Conservation (phyloP, 116 monocot species). For the Posidonia oceanica region DNA sequence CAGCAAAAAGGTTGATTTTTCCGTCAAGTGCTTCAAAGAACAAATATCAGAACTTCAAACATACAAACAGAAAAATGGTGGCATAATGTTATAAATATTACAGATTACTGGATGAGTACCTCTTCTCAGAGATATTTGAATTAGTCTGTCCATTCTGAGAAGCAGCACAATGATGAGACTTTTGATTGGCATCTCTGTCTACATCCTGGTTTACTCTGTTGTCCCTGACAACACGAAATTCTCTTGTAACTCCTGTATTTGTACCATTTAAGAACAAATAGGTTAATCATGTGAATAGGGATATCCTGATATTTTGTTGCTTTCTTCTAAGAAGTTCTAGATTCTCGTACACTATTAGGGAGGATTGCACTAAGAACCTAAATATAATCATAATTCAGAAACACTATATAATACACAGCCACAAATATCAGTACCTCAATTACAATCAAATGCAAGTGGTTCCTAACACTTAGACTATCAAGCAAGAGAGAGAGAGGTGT, state of each 20-base stretch:
- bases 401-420: too few relatives aligned
- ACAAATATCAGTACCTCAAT: too few relatives aligned
- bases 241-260: slow-evolving; percentile 37
- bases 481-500: too few relatives aligned
- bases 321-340: not conserved
- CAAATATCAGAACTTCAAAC: not conserved
- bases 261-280: not conserved
- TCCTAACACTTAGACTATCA: too few relatives aligned
- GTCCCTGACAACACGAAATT: slow-evolving; percentile 79
- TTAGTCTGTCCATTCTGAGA: slow-evolving; percentile 8
- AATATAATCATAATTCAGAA: too few relatives aligned
- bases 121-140: slow-evolving; percentile 23
- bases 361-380: too few relatives aligned
- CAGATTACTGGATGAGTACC: slow-evolving; percentile 15
- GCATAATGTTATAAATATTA: not conserved
- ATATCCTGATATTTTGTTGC: not conserved
- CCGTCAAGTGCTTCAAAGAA: too few relatives aligned
- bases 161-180: slow-evolving; percentile 12
- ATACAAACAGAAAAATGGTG: not conserved
- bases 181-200: slow-evolving; percentile 11
- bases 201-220: slow-evolving; percentile 44
- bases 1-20: too few relatives aligned
- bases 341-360: too few relatives aligned
- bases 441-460: too few relatives aligned
- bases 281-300: not conserved